Percentiles rank a stretch among this genome's conserved stretches.
Conservation (phyloP, 164 flowering plant genomes). For the Sedum album region DNA sequence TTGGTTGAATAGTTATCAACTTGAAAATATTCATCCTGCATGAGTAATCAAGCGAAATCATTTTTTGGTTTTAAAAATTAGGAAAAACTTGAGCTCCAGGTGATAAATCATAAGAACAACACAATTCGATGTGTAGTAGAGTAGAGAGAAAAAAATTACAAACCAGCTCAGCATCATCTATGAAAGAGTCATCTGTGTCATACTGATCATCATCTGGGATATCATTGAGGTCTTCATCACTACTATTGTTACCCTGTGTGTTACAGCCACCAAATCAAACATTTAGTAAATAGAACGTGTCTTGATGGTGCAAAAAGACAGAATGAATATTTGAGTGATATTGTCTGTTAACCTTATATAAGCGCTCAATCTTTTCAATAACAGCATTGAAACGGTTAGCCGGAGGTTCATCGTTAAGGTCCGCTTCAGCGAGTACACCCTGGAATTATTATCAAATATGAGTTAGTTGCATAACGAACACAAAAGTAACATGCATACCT, state of each 20-base stretch:
- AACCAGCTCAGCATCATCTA: too few relatives aligned
- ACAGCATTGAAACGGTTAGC: slow-evolving; percentile 82
- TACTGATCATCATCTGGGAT: too few relatives aligned
- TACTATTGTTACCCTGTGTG: slow-evolving; percentile 91
- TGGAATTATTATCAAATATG: slow-evolving; percentile 13
- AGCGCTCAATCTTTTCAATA: too few relatives aligned
- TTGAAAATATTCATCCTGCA: slow-evolving; percentile 97
- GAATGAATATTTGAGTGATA: background rate
- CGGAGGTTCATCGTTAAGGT: slow-evolving; percentile 49
- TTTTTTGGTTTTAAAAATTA: background rate
- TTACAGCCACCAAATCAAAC: too few relatives aligned
- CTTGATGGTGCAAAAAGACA: background rate
- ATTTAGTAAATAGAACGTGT: background rate
- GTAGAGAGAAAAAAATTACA: too few relatives aligned
- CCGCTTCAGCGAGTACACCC: slow-evolving; percentile 41
- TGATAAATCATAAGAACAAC: background rate
- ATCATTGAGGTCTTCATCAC: too few relatives aligned
- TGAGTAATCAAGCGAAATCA: slow-evolving; percentile 1
- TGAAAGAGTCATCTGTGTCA: too few relatives aligned
- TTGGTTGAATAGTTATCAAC: slow-evolving; percentile 83
- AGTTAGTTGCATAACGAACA: too few relatives aligned
- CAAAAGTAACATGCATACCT: too few relatives aligned
- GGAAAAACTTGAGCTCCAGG: background rate
- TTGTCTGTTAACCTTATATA: slow-evolving; percentile 58
- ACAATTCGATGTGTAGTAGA: too few relatives aligned